phyloP scores from a whole-genome alignment of 495 filamentous ascomycete species.

The Rhypophila decipiens region DNA sequence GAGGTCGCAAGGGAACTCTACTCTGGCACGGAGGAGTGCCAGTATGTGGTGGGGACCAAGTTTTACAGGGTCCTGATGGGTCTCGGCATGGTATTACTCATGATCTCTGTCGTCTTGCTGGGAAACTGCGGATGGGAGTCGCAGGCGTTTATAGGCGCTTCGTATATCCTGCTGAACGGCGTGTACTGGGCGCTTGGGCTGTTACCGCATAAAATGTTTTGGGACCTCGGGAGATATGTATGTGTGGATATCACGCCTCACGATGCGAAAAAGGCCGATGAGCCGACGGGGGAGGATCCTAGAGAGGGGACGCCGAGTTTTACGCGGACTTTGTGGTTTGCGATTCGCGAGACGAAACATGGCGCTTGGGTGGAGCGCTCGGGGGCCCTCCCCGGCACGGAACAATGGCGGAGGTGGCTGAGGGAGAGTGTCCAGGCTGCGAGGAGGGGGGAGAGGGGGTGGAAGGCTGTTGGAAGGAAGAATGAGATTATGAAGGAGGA shows the following conservation, averaged over 20 bases:
- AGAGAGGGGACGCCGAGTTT: conserved; percentile 36
- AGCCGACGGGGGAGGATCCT: conserved; percentile 12
- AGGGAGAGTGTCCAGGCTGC: conserved; percentile 38
- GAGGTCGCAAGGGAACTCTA: conserved; percentile 61
- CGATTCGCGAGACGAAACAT: conserved; percentile 44
- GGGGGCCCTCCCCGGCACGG: conserved; percentile 42
- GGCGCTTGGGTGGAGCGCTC: conserved; percentile 43
- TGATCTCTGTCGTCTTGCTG: conserved; percentile 54
- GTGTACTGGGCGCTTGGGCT: conserved; percentile 53
- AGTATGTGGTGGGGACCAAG: conserved; percentile 37
- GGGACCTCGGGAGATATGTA: conserved; percentile 44
- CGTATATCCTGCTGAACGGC: conserved; percentile 55
- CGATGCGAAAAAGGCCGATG: conserved; percentile 27
- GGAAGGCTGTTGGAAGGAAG: conserved; percentile 45
- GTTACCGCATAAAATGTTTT: conserved; percentile 39
- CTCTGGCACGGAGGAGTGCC: conserved; percentile 51
- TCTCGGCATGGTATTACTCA: conserved; percentile 52
- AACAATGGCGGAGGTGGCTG: conserved; percentile 48
- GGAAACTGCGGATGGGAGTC: conserved; percentile 55
- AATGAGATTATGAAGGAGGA: conserved; percentile 40
- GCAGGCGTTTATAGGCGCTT: conserved; percentile 50
- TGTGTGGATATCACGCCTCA: conserved; percentile 30
- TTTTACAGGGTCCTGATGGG: conserved; percentile 48
- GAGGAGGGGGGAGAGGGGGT: conserved; percentile 22
- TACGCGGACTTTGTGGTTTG: conserved; percentile 52